Percentiles rank a stretch among this genome's conserved stretches.
Conservation (phyloP, 2,329 filamentous ascomycete species). For the Aspergillus phoenicis region DNA sequence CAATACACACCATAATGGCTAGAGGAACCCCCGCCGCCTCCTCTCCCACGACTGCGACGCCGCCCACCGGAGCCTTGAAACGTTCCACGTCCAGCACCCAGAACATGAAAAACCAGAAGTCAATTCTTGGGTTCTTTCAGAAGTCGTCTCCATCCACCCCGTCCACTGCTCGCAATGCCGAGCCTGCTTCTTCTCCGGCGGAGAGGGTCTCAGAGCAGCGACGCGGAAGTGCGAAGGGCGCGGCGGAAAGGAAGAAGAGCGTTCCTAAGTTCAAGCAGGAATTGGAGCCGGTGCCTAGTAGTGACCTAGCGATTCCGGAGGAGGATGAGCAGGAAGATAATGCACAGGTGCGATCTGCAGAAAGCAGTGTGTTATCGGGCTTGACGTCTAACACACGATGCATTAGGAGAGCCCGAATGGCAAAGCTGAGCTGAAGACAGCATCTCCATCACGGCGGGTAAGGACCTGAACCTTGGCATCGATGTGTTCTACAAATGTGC, state of each 20-base stretch:
- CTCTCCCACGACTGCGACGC: conserved; percentile 39
- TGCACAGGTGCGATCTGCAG: conserved; percentile 39
- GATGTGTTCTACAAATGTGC: not conserved
- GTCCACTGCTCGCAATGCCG: conserved; percentile 31
- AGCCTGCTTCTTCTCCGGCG: conserved; percentile 42
- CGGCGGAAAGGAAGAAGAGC: conserved; percentile 50
- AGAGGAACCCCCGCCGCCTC: conserved; percentile 39
- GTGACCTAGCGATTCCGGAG: conserved; percentile 71
- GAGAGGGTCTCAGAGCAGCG: conserved; percentile 37
- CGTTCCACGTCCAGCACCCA: conserved; percentile 45
- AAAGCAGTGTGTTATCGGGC: conserved; percentile 28
- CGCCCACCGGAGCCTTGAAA: conserved; percentile 41
- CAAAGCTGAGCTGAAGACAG: conserved; percentile 48
- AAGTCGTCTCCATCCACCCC: conserved; percentile 56
- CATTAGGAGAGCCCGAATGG: conserved; percentile 48
- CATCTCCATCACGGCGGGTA: conserved; percentile 82
- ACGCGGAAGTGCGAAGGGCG: conserved; percentile 33
- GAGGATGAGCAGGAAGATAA: conserved; percentile 52
- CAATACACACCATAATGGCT: conserved; percentile 36
- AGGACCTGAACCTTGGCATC: conserved; percentile 23
- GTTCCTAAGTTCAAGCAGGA: conserved; percentile 48
- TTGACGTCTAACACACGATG: not conserved
- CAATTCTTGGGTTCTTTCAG: conserved; percentile 79
- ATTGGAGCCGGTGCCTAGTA: conserved; percentile 77
- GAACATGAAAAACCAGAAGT: conserved; percentile 64